A percentile compares a stretch with the other conserved stretches of the same genome.
Evolutionary conservation across 352 stramenopile genomes (phyloP).

Genomic region (Saprolegnia diclina): DNA sequence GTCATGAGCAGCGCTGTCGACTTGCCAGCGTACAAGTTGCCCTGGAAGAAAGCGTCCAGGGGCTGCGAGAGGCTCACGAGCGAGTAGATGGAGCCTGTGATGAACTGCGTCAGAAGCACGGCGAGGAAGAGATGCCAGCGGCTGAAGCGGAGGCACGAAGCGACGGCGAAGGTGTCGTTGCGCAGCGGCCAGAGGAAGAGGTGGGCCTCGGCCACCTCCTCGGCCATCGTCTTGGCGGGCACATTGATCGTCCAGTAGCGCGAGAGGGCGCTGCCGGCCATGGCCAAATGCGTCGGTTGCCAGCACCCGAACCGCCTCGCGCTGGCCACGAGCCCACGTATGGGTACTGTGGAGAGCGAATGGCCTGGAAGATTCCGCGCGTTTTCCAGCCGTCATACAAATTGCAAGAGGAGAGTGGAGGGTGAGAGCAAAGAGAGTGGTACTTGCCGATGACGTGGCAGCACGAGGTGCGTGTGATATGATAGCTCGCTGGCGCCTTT

Average conservation of each 20-base stretch:
- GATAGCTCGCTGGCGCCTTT: too few relatives aligned
- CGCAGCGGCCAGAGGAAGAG: slow-evolving; percentile 3
- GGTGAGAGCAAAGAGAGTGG: too few relatives aligned
- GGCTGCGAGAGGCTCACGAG: not conserved
- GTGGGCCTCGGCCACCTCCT: not conserved
- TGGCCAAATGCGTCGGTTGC: too few relatives aligned
- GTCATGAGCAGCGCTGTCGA: slow-evolving; percentile 1
- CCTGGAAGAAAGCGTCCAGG: slow-evolving; percentile 3
- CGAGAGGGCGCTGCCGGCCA: not conserved
- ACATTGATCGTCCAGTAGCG: slow-evolving; percentile 18
- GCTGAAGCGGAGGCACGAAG: not conserved
- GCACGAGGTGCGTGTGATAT: too few relatives aligned
- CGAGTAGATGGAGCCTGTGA: slow-evolving; percentile 15
- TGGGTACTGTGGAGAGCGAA: too few relatives aligned
- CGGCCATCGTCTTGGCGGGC: not conserved
- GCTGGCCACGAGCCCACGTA: too few relatives aligned
- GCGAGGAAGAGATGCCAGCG: slow-evolving; percentile 3
- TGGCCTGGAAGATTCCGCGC: too few relatives aligned
- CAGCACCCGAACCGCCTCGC: too few relatives aligned
- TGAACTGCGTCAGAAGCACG: not conserved
- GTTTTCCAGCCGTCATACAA: too few relatives aligned
- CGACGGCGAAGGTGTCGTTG: not conserved
- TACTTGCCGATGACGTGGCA: too few relatives aligned
- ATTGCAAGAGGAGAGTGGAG: too few relatives aligned
- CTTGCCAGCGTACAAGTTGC: not conserved